Base-by-base conservation (phyloP, 1,284 basidiomycete species). In the Boletellus deceptivus region DNA sequence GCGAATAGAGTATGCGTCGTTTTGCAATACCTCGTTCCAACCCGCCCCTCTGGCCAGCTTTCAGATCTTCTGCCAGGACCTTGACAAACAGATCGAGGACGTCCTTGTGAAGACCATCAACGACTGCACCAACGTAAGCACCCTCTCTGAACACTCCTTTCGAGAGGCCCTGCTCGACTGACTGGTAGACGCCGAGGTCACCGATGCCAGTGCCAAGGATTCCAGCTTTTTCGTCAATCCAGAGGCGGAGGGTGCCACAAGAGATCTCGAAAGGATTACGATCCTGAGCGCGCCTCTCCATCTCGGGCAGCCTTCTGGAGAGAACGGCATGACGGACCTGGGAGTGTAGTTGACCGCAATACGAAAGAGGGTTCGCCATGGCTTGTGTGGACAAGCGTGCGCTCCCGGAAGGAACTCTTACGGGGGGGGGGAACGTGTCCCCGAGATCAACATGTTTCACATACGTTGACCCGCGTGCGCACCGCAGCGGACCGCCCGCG, bases 201-300 rank as follows among this genome's bases (percentile, higher is more conserved):
- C 68, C 71, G 6, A 58, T 58, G 6, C 68, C 70, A 2, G 59
- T 59, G 3, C 55, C 58, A 11, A 62, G n/a, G 6, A 62, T 58
- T 4, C 60, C 51, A 4, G 62, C 56, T 44, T 54, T 62, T 4
- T 47, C 17, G 7, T 10, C 20, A 17, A 45, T 45, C 25, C 54
- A 27, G 39, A 48, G 50, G 22, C 33, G 39, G 20, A 11, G 27
- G 6, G 27, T 8, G 27, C 8, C 27, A 8, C 9, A 24, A 20
- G 49, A 49, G 13, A 39, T 24, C 17, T 45, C 34, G 22, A 51
- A 39, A n/a, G 39, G 34, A 44, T 46, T n/a, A 27, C 27, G 8
- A 27, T 27, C 27, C 10, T 10, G 27, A 27, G 27, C 10, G 27
- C 27, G 27, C 27, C 27, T 27, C 6, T 17, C 24, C 6, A 55